A percentile compares a stretch with the other conserved stretches of the same genome.
phyloP scores from a whole-genome alignment of 495 filamentous ascomycete genomes.

The Margaritispora aquatica region DNA sequence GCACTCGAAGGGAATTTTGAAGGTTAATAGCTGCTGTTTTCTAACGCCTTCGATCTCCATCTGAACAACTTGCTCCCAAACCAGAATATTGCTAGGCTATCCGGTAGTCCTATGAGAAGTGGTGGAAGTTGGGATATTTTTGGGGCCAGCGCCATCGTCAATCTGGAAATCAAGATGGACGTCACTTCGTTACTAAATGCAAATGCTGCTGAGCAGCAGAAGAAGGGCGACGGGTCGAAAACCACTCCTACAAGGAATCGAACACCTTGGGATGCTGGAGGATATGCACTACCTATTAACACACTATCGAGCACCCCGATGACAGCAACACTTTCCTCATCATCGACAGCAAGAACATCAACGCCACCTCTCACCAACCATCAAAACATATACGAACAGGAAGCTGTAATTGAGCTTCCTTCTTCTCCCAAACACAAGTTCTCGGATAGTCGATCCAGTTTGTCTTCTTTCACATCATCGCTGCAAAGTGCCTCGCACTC shows the following conservation, averaged over 20 bases:
- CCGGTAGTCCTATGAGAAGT: not conserved
- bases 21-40: conserved; percentile 9
- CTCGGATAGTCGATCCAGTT: conserved; percentile 21
- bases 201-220: conserved; percentile 19
- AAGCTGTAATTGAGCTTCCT: not conserved
- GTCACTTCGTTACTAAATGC: conserved; percentile 23
- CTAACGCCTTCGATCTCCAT: conserved; percentile 1
- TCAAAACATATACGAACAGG: not conserved
- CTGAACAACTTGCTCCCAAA: not conserved
- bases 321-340: not conserved
- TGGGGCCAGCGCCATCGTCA: not conserved
- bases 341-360: conserved; percentile 12
- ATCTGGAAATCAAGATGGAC: conserved; percentile 19
- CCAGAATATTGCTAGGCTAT: not conserved
- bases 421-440: conserved; percentile 19
- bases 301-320: conserved; percentile 2
- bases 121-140: not conserved
- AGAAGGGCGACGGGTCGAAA: conserved; percentile 3
- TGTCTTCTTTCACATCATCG: conserved; percentile 25
- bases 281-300: conserved; percentile 20
- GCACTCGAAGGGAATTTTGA: not conserved
- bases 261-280: conserved; percentile 41
- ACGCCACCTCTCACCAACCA: not conserved
- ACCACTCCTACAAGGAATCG: conserved; percentile 29
- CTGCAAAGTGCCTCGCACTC: conserved; percentile 20